Base-by-base conservation (phyloP, 345 rosid genomes). In the Citrus inodora region DNA sequence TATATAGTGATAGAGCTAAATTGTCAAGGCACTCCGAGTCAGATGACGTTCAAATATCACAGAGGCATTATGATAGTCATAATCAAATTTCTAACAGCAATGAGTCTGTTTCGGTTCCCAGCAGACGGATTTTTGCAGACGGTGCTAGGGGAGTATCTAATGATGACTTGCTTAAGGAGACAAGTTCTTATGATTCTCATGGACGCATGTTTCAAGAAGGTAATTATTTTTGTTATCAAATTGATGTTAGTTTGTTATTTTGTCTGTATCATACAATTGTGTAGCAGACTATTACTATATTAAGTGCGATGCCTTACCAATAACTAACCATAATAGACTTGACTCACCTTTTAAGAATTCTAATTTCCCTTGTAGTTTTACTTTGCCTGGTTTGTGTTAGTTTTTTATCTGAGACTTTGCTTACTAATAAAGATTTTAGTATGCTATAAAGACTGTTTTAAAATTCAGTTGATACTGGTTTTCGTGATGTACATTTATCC, bases 131-230 rank as follows among this genome's bases (percentile, higher is more conserved):
- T 76, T 71, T 71, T 64, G 37, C 46, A 53, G 70, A 59, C 72
- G 9, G 65, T 46, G 74, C 51, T 70, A 81, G 55, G 63, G 86
- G 76, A 73, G 65, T 40, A 24, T 70, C 79, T 68, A 33, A 32
- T 79, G 75, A 80, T 63, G 77, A 76, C 66, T 76, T 74, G 13
- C 7, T 30, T 61, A 60, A 67, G 58, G 79, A 80, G 24, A 37
- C 59, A 40, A 58, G 46, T 67, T 42, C 46, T 56, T 33, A 35
- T 68, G 76, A 78, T 63, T 78, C 74, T 40, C 67, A 17, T 62
- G 56, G 58, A 58, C 38, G 19, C 60, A 51, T 27, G 71, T 32
- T 68, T 42, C 70, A 48, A 48, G 85, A 80, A 76, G 88, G 87
- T 87, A 78, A 64, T 22, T 35, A 73, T 63, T 70, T 32, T 19